phyloP scores from a whole-genome alignment of 2,329 filamentous ascomycete genomes.

The Ascochyta rabiei region DNA sequence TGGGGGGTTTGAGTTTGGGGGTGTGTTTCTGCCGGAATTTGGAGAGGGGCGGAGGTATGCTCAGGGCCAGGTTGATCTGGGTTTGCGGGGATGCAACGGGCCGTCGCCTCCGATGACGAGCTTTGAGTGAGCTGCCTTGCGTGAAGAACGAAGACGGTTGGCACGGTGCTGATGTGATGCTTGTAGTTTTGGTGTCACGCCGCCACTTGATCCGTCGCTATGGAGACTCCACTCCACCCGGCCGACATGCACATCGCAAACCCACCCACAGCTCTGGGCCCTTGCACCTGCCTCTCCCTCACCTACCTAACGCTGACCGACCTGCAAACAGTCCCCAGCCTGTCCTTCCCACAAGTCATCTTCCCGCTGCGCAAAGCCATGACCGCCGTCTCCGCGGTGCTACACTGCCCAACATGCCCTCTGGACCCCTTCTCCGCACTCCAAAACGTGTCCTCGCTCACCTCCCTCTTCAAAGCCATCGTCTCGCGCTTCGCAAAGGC shows the following conservation, averaged over 20 bases:
- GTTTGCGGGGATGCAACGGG: conserved; percentile 6
- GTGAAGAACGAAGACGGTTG: no score
- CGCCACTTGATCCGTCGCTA: conserved; percentile 34
- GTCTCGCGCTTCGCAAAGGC: conserved; percentile 51
- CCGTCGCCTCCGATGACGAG: conserved; percentile 6
- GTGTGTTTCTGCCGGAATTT: not conserved
- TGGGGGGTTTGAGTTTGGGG: not conserved
- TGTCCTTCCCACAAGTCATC: conserved; percentile 53
- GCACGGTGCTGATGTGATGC: no score
- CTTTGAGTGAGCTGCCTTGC: conserved; percentile 19
- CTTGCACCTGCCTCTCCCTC: conserved; percentile 54
- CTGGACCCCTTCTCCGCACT: conserved; percentile 49
- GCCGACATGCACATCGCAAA: not conserved
- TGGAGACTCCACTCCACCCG: conserved; percentile 25
- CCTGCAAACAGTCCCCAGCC: conserved; percentile 47
- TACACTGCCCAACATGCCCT: conserved; percentile 53
- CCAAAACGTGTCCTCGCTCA: conserved; percentile 54
- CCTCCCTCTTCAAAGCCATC: conserved; percentile 51
- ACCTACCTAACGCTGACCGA: conserved; percentile 53
- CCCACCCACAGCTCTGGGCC: conserved; percentile 19
- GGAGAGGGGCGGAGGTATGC: no score
- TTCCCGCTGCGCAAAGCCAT: conserved; percentile 51
- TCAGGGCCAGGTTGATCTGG: not conserved
- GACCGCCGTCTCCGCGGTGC: conserved; percentile 45
- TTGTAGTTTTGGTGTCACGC: not conserved